A percentile compares a stretch with the other conserved stretches of the same genome.
Conservation (phyloP, 106 monocot species). For the Allium cepa region DNA sequence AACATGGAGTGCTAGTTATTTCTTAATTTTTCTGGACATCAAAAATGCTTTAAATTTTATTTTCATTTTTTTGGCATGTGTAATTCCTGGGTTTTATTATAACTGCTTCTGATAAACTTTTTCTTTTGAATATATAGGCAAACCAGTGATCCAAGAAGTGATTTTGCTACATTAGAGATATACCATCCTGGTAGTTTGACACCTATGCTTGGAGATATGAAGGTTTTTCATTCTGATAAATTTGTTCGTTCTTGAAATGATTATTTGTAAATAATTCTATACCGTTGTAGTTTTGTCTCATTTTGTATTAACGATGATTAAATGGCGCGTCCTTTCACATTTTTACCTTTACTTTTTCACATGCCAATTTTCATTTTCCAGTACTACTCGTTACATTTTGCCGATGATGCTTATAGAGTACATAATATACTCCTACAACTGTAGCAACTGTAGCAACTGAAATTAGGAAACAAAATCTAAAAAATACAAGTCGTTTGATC, state of each 20-base stretch:
- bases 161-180: conserved; percentile 90
- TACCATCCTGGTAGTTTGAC: conserved; percentile 83
- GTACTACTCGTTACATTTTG: too few relatives aligned
- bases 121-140: conserved; percentile 36
- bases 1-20: neutral
- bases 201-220: conserved; percentile 94
- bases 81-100: neutral
- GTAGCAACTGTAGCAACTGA: too few relatives aligned
- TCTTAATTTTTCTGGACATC: neutral
- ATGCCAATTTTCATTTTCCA: too few relatives aligned
- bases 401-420: too few relatives aligned
- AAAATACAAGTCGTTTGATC: too few relatives aligned
- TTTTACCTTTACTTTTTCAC: too few relatives aligned
- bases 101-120: neutral
- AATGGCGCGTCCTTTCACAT: too few relatives aligned
- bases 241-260: neutral
- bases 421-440: too few relatives aligned
- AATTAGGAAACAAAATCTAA: too few relatives aligned
- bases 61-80: neutral
- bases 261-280: neutral
- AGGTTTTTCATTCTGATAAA: conserved; percentile 32
- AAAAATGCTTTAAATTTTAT: too few relatives aligned
- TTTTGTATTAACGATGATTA: too few relatives aligned
- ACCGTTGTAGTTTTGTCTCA: too few relatives aligned
- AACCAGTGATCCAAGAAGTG: conserved; percentile 89